phyloP scores from a whole-genome alignment of 139 green algal genomes.

The Asterochloris sp. region DNA sequence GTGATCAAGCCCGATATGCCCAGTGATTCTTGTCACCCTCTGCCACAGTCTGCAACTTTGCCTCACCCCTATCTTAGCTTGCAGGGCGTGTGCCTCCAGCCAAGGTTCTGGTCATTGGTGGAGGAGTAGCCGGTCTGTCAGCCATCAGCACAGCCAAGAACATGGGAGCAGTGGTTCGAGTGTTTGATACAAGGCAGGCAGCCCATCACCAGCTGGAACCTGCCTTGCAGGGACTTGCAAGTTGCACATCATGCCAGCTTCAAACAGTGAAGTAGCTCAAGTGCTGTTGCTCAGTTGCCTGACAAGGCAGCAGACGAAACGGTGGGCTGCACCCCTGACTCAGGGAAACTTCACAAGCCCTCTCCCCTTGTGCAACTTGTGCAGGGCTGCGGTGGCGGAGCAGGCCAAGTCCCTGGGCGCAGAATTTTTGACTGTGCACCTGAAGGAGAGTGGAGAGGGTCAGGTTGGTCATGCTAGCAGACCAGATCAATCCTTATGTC shows the following conservation, averaged over 20 bases:
- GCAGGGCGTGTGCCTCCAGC: slow-evolving; percentile 19
- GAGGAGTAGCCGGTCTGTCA: slow-evolving; percentile 67
- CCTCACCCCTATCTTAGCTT: too few species aligned
- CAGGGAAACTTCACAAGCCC: not conserved
- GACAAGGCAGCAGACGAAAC: too few species aligned
- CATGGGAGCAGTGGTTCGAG: slow-evolving; percentile 78
- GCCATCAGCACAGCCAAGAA: slow-evolving; percentile 69
- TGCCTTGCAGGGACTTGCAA: too few species aligned
- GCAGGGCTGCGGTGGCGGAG: slow-evolving; percentile 20
- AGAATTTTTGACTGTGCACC: slow-evolving; percentile 81
- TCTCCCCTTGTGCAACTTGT: not conserved
- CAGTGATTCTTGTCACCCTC: not conserved
- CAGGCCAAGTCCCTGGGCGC: slow-evolving; percentile 77
- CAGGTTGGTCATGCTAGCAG: slow-evolving; percentile 25
- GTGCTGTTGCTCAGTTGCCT: too few species aligned
- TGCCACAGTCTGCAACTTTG: too few species aligned
- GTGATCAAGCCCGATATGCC: too few species aligned
- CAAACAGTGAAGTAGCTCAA: too few species aligned
- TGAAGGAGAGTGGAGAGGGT: slow-evolving; percentile 76
- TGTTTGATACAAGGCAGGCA: slow-evolving; percentile 78
- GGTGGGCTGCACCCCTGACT: too few species aligned
- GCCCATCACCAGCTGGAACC: not conserved
- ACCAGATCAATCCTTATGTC: not conserved
- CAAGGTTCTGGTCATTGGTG: slow-evolving; percentile 76
- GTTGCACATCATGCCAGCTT: too few species aligned